A percentile compares a stretch with the other conserved stretches of the same genome.
phyloP scores from a whole-genome alignment of 1,139 yeast genomes.

The Arxiozyma telluris region DNA sequence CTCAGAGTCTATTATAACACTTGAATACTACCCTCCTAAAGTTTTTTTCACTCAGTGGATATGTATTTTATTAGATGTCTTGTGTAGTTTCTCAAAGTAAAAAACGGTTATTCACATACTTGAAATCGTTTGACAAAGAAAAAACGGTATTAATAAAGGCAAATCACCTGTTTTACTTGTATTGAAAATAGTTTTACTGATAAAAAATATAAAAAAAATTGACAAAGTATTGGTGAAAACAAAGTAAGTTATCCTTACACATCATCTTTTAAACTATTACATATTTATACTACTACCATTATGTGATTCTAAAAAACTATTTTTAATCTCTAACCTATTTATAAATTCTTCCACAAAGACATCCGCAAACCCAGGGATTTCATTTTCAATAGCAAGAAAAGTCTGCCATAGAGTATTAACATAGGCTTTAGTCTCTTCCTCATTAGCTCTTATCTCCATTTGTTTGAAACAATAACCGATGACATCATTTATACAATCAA shows the following conservation, averaged over 20 bases:
- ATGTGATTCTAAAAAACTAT: neutral
- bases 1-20: too few relatives aligned
- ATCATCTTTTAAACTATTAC: neutral
- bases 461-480: slow-evolving; percentile 35
- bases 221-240: neutral
- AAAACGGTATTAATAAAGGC: too few relatives aligned
- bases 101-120: too few relatives aligned
- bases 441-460: slow-evolving; percentile 43
- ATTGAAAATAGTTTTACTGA: too few relatives aligned
- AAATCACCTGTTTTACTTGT: too few relatives aligned
- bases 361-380: slow-evolving; percentile 55
- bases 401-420: slow-evolving; percentile 37
- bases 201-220: neutral
- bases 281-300: neutral
- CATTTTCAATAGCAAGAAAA: slow-evolving; percentile 39
- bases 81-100: too few relatives aligned
- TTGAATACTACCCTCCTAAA: too few relatives aligned
- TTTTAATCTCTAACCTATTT: slow-evolving; percentile 23
- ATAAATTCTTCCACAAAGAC: slow-evolving; percentile 56
- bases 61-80: too few relatives aligned
- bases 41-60: too few relatives aligned
- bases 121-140: too few relatives aligned
- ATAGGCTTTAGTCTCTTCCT: slow-evolving; percentile 37
- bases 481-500: slow-evolving; percentile 34
- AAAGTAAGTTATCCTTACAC: neutral